Evolutionary conservation across 805 yeast species (phyloP).

Genomic region (Candida tammaniensis): DNA sequence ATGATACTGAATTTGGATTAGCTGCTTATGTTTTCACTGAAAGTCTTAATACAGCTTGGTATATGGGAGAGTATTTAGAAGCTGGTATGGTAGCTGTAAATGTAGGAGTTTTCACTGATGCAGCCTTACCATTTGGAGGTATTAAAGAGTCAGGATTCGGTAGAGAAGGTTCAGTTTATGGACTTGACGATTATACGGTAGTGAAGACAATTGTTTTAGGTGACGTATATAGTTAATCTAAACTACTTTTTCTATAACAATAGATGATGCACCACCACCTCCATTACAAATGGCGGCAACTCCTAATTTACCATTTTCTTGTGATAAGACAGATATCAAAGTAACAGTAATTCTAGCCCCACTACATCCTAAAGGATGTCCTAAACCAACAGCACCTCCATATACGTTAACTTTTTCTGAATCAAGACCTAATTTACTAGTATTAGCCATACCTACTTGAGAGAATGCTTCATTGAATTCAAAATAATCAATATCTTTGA

Average conservation of each 20-base stretch:
- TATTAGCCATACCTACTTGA: conserved; percentile 89
- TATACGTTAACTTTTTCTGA: conserved; percentile 72
- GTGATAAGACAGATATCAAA: conserved; percentile 68
- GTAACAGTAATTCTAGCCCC: conserved; percentile 91
- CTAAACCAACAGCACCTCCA: conserved; percentile 94
- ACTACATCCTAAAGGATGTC: conserved; percentile 91
- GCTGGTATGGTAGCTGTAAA: conserved; percentile 66
- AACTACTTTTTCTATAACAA: no score
- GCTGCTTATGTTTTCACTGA: conserved; percentile 60
- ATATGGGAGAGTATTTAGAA: conserved; percentile 55
- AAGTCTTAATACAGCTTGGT: conserved; percentile 47
- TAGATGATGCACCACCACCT: conserved; percentile 97
- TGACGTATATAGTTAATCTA: conserved; percentile 28
- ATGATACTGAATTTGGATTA: conserved; percentile 54
- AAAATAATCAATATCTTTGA: conserved; percentile 75
- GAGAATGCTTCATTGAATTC: conserved; percentile 98
- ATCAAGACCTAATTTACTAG: conserved; percentile 62
- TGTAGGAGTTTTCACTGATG: conserved; percentile 55
- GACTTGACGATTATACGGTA: conserved; percentile 68
- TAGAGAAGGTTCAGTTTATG: conserved; percentile 75
- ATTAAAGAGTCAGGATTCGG: conserved; percentile 78
- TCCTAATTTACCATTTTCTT: conserved; percentile 79
- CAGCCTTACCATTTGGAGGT: conserved; percentile 74
- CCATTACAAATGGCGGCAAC: conserved; percentile 97
- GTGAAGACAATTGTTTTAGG: conserved; percentile 55